Conservation (phyloP, 345 rosid genomes). For the Iberis pinnata region DNA sequence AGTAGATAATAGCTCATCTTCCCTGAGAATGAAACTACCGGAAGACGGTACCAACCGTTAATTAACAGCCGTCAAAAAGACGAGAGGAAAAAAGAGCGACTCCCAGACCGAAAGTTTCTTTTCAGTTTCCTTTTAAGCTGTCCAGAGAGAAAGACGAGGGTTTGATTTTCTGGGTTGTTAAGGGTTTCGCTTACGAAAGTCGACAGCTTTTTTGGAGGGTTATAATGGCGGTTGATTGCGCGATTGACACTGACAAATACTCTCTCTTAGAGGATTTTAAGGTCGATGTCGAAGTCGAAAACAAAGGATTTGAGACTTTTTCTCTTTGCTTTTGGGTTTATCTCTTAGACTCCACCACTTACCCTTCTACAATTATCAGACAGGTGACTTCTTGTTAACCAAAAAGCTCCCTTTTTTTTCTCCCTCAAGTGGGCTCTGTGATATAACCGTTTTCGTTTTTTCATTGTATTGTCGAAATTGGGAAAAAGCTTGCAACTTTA, state of each 20-base stretch:
- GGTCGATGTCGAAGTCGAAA: conserved; percentile 36
- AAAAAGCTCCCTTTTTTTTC: not conserved
- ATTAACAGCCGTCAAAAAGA: conserved; percentile 44
- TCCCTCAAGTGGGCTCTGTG: conserved; percentile 5
- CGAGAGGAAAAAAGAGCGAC: not conserved
- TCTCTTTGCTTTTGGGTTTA: conserved; percentile 63
- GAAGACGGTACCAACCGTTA: conserved; percentile 48
- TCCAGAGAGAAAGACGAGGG: not conserved
- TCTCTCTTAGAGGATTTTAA: conserved; percentile 42
- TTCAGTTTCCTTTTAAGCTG: conserved; percentile 11
- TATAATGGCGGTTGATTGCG: conserved; percentile 38
- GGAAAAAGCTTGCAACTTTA: conserved; percentile 7
- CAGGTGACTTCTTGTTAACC: conserved; percentile 37
- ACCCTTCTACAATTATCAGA: conserved; percentile 44
- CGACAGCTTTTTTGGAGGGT: not conserved
- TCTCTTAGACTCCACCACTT: conserved; percentile 44
- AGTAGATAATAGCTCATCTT: conserved; percentile 11
- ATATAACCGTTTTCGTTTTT: not conserved
- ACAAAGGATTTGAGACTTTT: conserved; percentile 36
- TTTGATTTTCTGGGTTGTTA: conserved; percentile 4
- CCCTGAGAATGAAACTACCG: conserved; percentile 24
- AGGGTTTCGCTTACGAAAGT: conserved; percentile 24
- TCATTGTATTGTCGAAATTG: not conserved
- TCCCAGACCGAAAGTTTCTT: not conserved
- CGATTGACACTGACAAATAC: conserved; percentile 35